A percentile compares a stretch with the other conserved stretches of the same genome.
These are phyloP conservation scores for Raffaelea ambrosiae DNA, from an alignment of 2,329 filamentous ascomycete species.

Conservation along the genomic window DNA sequence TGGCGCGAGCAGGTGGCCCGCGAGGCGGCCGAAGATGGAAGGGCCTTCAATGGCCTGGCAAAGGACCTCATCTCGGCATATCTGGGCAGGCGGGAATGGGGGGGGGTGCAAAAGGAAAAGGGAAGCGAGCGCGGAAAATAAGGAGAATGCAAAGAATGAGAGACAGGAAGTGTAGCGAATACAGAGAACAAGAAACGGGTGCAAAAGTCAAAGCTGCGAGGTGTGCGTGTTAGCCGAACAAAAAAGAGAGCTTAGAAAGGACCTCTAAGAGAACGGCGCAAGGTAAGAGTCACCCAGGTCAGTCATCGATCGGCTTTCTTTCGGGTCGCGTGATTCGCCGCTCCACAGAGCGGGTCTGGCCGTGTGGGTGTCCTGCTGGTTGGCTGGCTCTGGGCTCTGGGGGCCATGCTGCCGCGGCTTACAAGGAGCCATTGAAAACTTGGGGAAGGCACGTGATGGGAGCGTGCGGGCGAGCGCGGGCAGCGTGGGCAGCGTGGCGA, in stretches of 20 bases:
- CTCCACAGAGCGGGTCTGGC: not conserved
- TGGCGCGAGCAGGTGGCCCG: not conserved
- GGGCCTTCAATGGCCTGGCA: constrained; percentile 29
- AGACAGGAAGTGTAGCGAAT: no score
- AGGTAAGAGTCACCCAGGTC: not conserved
- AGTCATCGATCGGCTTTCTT: not conserved
- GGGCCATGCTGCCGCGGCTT: not conserved
- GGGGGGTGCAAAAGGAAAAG: not conserved
- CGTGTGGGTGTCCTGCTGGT: not conserved
- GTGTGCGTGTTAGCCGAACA: no score
- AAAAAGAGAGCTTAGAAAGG: not conserved
- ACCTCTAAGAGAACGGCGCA: no score
- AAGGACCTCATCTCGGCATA: constrained; percentile 40
- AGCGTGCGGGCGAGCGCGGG: no score
- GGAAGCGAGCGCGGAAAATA: not conserved
- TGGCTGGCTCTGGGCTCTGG: not conserved
- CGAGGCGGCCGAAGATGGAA: constrained; percentile 15
- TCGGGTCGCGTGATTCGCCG: not conserved
- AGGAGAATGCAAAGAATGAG: no score
- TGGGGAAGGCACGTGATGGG: no score
- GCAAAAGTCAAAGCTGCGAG: no score
- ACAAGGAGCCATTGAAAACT: no score
- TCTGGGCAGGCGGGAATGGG: not conserved
- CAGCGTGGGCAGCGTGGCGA: no score
- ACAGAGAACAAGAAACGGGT: no score